phyloP scores from a whole-genome alignment of 106 monocot genomes.

The Dioscorea dumetorum region DNA sequence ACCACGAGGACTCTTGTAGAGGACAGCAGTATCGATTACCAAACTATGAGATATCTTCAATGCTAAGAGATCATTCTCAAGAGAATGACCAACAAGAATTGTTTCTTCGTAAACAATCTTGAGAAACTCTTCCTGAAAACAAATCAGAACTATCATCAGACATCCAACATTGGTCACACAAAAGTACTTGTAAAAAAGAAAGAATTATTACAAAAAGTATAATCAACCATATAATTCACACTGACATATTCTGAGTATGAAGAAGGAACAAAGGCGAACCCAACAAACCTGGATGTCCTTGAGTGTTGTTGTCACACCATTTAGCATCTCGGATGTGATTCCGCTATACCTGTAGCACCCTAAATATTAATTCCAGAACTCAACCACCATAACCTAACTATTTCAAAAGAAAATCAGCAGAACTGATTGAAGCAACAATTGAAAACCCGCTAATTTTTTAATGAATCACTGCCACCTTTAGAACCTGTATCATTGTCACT shows the following conservation, averaged over 20 bases:
- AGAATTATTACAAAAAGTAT: too few relatives aligned
- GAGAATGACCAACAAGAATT: constrained; percentile 92
- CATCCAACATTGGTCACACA: neutral
- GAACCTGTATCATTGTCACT: too few relatives aligned
- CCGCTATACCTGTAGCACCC: constrained; percentile 79
- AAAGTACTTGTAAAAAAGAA: too few relatives aligned
- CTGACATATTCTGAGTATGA: neutral
- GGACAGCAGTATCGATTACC: constrained; percentile 88
- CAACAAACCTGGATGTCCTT: constrained; percentile 75
- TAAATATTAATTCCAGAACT: neutral
- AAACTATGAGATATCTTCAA: constrained; percentile 73
- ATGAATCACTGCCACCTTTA: too few relatives aligned
- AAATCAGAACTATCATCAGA: constrained; percentile 14
- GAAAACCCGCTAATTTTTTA: too few relatives aligned
- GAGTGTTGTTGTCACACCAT: constrained; percentile 78
- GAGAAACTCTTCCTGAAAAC: constrained; percentile 68
- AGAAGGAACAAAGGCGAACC: neutral
- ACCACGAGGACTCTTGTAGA: constrained; percentile 54
- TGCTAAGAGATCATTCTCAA: constrained; percentile 97
- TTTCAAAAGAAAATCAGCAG: too few relatives aligned
- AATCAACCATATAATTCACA: too few relatives aligned
- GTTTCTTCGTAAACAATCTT: constrained; percentile 73
- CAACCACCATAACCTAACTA: neutral
- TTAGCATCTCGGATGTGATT: constrained; percentile 87
- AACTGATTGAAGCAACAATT: too few relatives aligned